A percentile compares a stretch with the other conserved stretches of the same genome.
Evolutionary conservation across 179 eudicot species (phyloP).

Genomic region (Patellifolia procumbens): DNA sequence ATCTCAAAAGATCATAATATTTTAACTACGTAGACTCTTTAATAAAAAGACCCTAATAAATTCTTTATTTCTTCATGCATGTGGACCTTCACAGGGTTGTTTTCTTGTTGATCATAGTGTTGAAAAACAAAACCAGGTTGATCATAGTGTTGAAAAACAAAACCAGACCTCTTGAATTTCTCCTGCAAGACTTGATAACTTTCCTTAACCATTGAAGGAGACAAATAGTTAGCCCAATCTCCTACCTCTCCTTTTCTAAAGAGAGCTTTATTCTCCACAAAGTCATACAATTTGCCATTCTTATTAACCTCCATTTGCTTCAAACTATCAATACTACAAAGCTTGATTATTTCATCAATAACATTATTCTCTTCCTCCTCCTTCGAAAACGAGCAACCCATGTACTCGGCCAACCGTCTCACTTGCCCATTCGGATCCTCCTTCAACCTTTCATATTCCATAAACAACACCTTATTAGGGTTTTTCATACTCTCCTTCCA

Average conservation of each 20-base stretch:
- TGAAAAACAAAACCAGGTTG: no score
- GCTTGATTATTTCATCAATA: not conserved
- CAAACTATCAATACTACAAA: not conserved
- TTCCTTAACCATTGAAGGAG: not conserved
- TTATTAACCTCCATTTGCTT: not conserved
- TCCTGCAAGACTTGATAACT: not conserved
- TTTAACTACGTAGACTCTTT: no score
- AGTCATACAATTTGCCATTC: not conserved
- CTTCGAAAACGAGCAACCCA: not conserved
- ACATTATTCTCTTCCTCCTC: not conserved
- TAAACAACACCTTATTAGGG: not conserved
- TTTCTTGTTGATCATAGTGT: no score
- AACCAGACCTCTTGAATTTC: not conserved
- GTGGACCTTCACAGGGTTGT: no score
- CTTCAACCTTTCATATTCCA: slow-evolving; percentile 8
- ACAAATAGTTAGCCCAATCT: not conserved
- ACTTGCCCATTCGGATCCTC: not conserved
- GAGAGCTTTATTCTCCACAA: not conserved
- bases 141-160: not conserved
- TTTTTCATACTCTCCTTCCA: slow-evolving; percentile 1
- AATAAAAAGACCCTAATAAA: no score
- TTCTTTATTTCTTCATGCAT: no score
- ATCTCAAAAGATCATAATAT: no score
- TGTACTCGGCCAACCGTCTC: not conserved
- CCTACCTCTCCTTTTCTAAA: slow-evolving; percentile 3